A percentile compares a stretch with the other conserved stretches of the same genome.
These are phyloP conservation scores for Globisporangium middletonii DNA, from an alignment of 352 stramenopile genomes.

Conservation along the genomic window DNA sequence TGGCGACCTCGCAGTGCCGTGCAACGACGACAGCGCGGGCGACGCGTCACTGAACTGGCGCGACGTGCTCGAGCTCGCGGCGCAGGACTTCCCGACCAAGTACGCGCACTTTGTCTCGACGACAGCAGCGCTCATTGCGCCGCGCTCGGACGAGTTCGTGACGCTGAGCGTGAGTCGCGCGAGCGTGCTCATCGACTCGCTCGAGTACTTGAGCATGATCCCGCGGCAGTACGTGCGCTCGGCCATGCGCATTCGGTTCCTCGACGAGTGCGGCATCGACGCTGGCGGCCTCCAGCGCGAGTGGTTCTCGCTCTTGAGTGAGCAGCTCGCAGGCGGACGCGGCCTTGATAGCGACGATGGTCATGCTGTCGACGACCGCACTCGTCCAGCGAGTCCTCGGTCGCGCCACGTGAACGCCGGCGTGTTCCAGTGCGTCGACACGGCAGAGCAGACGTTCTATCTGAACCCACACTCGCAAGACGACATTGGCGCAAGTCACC, in stretches of 20 bases:
- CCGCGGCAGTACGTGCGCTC: conserved; percentile 49
- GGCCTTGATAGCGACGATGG: too few species aligned
- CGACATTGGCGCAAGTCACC: conserved; percentile 23
- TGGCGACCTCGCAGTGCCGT: conserved; percentile 21
- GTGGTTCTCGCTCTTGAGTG: conserved; percentile 85
- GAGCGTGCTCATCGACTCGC: conserved; percentile 59
- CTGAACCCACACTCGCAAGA: conserved; percentile 34
- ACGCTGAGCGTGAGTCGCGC: conserved; percentile 57
- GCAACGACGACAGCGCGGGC: conserved; percentile 66
- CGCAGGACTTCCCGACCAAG: conserved; percentile 62
- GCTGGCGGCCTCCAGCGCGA: conserved; percentile 88
- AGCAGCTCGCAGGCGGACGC: conserved; percentile 15
- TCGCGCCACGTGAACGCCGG: conserved; percentile 15
- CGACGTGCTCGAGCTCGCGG: conserved; percentile 31
- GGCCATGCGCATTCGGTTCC: conserved; percentile 81
- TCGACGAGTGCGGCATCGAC: conserved; percentile 83
- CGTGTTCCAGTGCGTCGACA: conserved; percentile 38
- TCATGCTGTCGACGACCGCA: too few species aligned
- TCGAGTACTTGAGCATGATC: conserved; percentile 63
- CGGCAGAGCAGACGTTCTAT: conserved; percentile 41
- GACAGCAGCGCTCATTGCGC: conserved; percentile 50
- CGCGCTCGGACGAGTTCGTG: conserved; percentile 54
- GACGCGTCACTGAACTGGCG: conserved; percentile 65
- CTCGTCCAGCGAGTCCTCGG: too few species aligned
- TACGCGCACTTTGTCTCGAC: conserved; percentile 70